These are phyloP conservation scores for Pseudopithomyces maydicus DNA, from an alignment of 2,329 filamentous ascomycete genomes.

Conservation along the genomic window DNA sequence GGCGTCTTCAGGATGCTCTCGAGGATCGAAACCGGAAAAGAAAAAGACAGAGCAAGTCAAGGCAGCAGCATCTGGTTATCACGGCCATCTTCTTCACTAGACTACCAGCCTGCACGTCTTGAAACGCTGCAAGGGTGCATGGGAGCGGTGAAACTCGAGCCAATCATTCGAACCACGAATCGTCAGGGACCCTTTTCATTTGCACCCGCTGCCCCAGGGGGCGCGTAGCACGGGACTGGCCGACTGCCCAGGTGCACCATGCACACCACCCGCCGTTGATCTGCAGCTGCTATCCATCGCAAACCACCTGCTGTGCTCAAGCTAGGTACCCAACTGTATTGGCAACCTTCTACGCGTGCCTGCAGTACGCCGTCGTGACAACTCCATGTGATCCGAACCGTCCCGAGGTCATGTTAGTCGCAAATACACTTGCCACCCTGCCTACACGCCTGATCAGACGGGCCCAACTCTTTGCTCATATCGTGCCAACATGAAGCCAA, in stretches of 20 bases:
- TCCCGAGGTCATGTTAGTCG: no score
- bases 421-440: background rate
- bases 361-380: background rate
- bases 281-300: background rate
- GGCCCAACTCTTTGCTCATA: background rate
- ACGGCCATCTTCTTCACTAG: constrained; percentile 18
- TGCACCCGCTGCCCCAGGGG: background rate
- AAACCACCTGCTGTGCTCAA: background rate
- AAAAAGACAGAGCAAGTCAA: constrained; percentile 2
- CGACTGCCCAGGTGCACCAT: background rate
- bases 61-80: constrained; percentile 7
- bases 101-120: constrained; percentile 16
- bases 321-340: background rate
- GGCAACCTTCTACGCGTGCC: background rate
- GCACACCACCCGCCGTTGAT: background rate
- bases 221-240: background rate
- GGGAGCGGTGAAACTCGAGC: constrained; percentile 23
- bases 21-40: constrained; percentile 3
- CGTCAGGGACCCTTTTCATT: constrained; percentile 10
- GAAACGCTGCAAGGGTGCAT: constrained; percentile 17
- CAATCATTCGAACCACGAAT: constrained; percentile 21
- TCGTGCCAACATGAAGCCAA: background rate
- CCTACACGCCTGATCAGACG: background rate
- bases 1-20: background rate
- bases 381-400: background rate